Base-by-base conservation (phyloP, 352 stramenopile genomes). In the Globisporangium canariense region DNA sequence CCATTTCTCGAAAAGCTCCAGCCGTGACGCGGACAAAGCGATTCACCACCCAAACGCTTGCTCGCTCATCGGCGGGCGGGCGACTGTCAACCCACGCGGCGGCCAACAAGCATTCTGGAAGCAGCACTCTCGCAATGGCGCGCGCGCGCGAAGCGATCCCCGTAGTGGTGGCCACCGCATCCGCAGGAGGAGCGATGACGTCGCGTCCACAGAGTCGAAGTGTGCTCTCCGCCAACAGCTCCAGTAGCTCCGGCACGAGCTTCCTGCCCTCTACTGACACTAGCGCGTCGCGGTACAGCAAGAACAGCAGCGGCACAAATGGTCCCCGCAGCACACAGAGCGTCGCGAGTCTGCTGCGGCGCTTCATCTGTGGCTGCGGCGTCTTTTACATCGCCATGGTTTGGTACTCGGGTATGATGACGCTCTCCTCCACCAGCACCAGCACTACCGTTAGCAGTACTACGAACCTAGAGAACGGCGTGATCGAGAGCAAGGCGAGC, bases 381-480 rank as follows among this genome's bases (percentile, higher is more conserved):
- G n/a, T 71, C 18, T 58, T 75, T 32, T 75, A 75, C 50, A 46
- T 72, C 11, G 51, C 51, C 10, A 41, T 69, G 36, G 50, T 75
- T 10, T 75, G 68, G 68, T 66, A 66, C 56, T 62, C 60, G 11
- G 40, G 65, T 11, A 30, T 66, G n/a, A 72, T 65, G 68, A 51
- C 53, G 41, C 41, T 47, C 41, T 47, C 41, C 4, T 16, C 41
- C 13, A 51, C 51, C 22, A 40, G 10, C 25, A 4, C 18, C 13
- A 51, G 50, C 22, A 40, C 14, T n/a, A 4, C 18, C 41, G 4
- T 1, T 40, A 16, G 32, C 18, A 22, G 10, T 7, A 30, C 20
- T 25, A 40, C 22, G 13, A 51, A 2, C n/a, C 3, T 18, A 13
- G n/a, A 14, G 1, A 46, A n/a, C 25, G 32, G 32, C 6, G 47